These are phyloP conservation scores for Talaromyces wortmannii DNA, from an alignment of 495 filamentous ascomycete species.

Conservation along the genomic window DNA sequence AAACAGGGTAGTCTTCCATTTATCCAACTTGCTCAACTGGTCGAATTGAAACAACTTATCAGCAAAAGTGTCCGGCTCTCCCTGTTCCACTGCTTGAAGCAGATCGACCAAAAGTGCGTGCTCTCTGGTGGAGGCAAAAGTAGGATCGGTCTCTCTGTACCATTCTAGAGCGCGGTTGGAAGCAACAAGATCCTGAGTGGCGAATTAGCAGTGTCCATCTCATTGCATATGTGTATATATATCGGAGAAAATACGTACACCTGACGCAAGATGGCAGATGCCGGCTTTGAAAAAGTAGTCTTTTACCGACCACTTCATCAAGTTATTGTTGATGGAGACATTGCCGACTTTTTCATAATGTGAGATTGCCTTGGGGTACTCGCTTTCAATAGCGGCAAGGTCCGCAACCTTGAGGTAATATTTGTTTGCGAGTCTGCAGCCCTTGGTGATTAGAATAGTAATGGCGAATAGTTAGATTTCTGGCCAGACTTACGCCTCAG, in stretches of 20 bases:
- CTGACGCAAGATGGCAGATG: conserved; percentile 70
- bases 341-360: conserved; percentile 75
- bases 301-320: conserved; percentile 89
- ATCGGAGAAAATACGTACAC: conserved; percentile 28
- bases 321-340: conserved; percentile 62
- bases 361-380: conserved; percentile 76
- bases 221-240: conserved; percentile 1
- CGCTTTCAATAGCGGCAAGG: conserved; percentile 66
- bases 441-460: not conserved
- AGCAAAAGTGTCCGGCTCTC: conserved; percentile 72
- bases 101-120: conserved; percentile 73
- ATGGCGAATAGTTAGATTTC: conserved; percentile 16
- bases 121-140: conserved; percentile 69
- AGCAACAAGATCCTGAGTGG: conserved; percentile 59
- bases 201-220: not conserved
- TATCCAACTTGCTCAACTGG: conserved; percentile 84
- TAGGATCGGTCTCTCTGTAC: conserved; percentile 75
- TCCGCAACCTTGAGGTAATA: conserved; percentile 85
- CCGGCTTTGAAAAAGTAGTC: conserved; percentile 90
- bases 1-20: conserved; percentile 90
- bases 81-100: conserved; percentile 58
- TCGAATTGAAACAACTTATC: conserved; percentile 84
- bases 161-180: conserved; percentile 68
- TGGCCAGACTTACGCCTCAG: conserved; percentile 54
- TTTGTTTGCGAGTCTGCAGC: conserved; percentile 73